phyloP scores from a whole-genome alignment of 495 filamentous ascomycete species.

The Xylaria curta region DNA sequence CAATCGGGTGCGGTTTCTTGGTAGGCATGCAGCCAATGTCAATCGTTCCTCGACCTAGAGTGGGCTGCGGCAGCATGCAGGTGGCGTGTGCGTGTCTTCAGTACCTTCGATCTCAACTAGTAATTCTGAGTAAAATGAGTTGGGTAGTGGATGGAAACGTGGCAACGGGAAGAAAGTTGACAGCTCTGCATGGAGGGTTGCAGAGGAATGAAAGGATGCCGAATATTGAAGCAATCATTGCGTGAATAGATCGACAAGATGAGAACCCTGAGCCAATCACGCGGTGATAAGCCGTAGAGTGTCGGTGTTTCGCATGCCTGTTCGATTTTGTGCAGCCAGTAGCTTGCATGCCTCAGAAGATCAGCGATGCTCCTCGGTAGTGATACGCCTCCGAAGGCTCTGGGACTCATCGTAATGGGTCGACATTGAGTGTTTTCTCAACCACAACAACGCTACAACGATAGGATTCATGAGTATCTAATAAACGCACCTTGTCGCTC shows the following conservation, averaged over 20 bases:
- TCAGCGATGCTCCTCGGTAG: conserved; percentile 9
- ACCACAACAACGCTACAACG: not conserved
- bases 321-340: conserved; percentile 20
- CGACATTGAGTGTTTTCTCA: not conserved
- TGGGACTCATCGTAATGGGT: conserved; percentile 3
- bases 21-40: not conserved
- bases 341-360: conserved; percentile 16
- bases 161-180: conserved; percentile 19
- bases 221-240: conserved; percentile 20
- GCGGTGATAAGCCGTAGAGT: conserved; percentile 1
- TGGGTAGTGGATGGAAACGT: conserved; percentile 13
- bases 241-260: conserved; percentile 19
- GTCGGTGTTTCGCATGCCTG: conserved; percentile 17
- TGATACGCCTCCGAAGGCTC: not conserved
- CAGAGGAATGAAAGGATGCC: conserved; percentile 9
- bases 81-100: conserved; percentile 5
- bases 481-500: not conserved
- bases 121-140: not conserved
- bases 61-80: not conserved
- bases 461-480: not conserved
- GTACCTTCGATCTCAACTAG: too few species aligned
- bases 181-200: conserved; percentile 22
- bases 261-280: conserved; percentile 3
- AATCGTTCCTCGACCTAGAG: not conserved
- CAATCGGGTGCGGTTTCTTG: not conserved